These are phyloP conservation scores for Aspergillus nanangensis DNA, from an alignment of 495 filamentous ascomycete genomes.

Conservation along the genomic window DNA sequence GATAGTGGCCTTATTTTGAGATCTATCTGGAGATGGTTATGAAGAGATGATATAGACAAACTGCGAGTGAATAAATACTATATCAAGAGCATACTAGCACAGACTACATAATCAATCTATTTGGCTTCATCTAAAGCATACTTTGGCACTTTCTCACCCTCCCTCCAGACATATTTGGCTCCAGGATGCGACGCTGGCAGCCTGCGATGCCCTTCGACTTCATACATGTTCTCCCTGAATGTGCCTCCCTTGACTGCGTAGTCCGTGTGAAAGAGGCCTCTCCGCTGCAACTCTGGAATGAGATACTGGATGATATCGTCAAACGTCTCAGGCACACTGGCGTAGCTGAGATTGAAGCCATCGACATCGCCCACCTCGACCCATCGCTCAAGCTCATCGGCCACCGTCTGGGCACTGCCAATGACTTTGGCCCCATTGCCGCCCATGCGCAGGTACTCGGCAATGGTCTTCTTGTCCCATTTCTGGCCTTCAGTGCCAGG, in stretches of 20 bases:
- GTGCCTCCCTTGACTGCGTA: conserved; percentile 42
- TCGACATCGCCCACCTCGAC: conserved; percentile 56
- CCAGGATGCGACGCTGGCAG: conserved; percentile 41
- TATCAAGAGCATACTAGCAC: too few species aligned
- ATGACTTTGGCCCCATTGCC: conserved; percentile 53
- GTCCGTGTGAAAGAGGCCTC: conserved; percentile 45
- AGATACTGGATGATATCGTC: conserved; percentile 53
- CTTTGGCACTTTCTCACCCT: conserved; percentile 23
- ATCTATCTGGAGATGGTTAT: too few species aligned
- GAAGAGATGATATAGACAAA: too few species aligned
- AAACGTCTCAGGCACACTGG: conserved; percentile 57
- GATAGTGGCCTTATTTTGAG: too few species aligned
- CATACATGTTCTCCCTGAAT: conserved; percentile 41
- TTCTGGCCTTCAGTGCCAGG: conserved; percentile 39
- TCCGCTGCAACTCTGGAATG: conserved; percentile 38
- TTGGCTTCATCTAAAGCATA: conserved; percentile 18
- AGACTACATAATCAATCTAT: too few species aligned
- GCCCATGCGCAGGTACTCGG: conserved; percentile 56
- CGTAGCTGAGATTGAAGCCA: conserved; percentile 60
- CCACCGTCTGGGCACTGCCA: conserved; percentile 53
- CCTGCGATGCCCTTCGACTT: conserved; percentile 29
- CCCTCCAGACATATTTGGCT: conserved; percentile 42
- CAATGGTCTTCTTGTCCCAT: conserved; percentile 62
- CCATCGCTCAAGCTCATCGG: conserved; percentile 60
- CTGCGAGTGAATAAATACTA: too few species aligned